Evolutionary conservation across 2,329 filamentous ascomycete species (phyloP).

Genomic region (Pezicula neosporulosa): DNA sequence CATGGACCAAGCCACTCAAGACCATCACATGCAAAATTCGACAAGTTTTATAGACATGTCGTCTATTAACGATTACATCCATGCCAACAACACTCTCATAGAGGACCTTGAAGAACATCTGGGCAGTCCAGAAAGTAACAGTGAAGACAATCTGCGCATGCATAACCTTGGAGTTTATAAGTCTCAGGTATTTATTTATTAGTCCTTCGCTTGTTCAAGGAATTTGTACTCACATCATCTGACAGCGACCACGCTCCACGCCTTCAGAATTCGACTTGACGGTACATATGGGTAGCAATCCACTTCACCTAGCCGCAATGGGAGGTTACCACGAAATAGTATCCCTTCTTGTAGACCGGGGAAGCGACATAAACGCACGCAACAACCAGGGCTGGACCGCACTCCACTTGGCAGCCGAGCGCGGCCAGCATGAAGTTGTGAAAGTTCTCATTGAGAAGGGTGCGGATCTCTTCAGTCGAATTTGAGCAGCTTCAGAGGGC

Average conservation of each 20-base stretch:
- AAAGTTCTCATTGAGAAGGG: not conserved
- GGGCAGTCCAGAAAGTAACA: not conserved
- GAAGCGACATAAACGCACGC: not conserved
- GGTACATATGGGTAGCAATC: not conserved
- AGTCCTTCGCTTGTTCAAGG: not conserved
- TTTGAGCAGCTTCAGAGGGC: not conserved
- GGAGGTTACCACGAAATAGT: slow-evolving; percentile 3
- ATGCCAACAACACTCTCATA: not conserved
- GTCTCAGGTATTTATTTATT: not conserved
- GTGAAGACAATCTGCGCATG: not conserved
- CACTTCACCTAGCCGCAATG: slow-evolving; percentile 5
- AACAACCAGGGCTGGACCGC: not conserved
- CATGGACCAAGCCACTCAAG: not conserved
- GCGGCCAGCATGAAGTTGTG: not conserved
- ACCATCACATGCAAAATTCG: not conserved
- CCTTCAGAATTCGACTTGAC: not conserved
- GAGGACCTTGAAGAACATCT: not conserved
- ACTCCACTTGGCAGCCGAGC: not conserved
- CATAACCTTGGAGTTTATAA: not conserved
- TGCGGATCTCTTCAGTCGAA: not conserved
- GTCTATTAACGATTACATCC: not conserved
- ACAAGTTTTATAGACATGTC: not conserved
- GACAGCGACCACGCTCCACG: not conserved
- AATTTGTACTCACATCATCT: not conserved
- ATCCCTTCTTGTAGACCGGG: not conserved